Percentiles rank a stretch among this genome's conserved stretches.
phyloP scores from a whole-genome alignment of 2,329 filamentous ascomycete genomes.

The Alternaria hordeiaustralica region DNA sequence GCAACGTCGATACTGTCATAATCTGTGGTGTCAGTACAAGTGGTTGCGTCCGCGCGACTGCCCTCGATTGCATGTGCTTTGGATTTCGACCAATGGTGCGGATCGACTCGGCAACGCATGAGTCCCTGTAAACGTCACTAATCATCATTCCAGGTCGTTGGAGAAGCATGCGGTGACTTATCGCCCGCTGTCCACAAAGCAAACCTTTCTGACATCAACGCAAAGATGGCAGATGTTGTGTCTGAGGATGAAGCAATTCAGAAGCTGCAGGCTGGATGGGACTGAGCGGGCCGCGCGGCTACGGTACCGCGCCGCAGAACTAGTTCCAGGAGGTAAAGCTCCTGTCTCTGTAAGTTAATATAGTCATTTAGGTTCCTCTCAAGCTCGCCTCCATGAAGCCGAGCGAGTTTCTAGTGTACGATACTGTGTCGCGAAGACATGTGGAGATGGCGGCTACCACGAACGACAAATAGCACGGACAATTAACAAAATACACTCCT shows the following conservation, averaged over 20 bases:
- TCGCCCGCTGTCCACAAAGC: conserved; percentile 53
- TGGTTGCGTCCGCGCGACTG: conserved; percentile 55
- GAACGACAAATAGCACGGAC: background rate
- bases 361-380: background rate
- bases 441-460: background rate
- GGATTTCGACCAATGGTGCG: conserved; percentile 56
- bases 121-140: conserved; percentile 13
- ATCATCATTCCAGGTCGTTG: conserved; percentile 46
- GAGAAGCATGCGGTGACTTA: conserved; percentile 55
- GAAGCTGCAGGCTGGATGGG: conserved; percentile 49
- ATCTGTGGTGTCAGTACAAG: conserved; percentile 58
- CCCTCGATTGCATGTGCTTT: conserved; percentile 54
- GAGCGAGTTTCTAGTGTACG: background rate
- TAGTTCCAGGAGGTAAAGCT: background rate
- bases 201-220: conserved; percentile 55
- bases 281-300: conserved; percentile 2
- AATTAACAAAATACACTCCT: background rate
- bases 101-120: conserved; percentile 12
- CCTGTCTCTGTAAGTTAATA: background rate
- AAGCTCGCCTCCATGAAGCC: background rate
- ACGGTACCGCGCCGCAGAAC: background rate
- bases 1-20: conserved; percentile 54
- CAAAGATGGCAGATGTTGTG: conserved; percentile 58
- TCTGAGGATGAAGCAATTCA: conserved; percentile 51
- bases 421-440: background rate